Conservation (phyloP, 2,329 filamentous ascomycete species). For the Phaeosphaeria sp. region DNA sequence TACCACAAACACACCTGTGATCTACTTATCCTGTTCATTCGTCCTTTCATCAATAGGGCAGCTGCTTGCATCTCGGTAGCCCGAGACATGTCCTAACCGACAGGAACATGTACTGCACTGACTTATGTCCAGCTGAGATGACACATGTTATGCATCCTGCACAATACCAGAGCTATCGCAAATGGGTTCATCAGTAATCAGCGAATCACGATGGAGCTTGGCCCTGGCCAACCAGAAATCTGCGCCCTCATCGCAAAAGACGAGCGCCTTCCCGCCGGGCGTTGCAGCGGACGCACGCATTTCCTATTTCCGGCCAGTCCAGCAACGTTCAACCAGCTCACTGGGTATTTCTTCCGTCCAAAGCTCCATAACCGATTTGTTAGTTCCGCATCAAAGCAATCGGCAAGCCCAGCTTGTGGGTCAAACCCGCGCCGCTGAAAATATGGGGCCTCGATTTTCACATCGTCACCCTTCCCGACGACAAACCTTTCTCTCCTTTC, state of each 20-base stretch:
- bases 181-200: background rate
- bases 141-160: background rate
- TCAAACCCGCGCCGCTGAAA: constrained; percentile 13
- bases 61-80: background rate
- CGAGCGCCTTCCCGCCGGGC: background rate
- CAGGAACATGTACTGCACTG: background rate
- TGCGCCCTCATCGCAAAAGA: background rate
- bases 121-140: background rate
- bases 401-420: constrained; percentile 9
- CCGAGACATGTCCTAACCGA: background rate
- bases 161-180: background rate
- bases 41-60: too few species aligned
- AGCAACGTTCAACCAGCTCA: constrained; percentile 6
- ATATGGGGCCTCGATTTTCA: constrained; percentile 12
- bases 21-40: too few species aligned
- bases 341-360: constrained; percentile 7
- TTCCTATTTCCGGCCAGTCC: constrained; percentile 24
- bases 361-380: constrained; percentile 15
- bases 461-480: constrained; percentile 8
- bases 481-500: background rate
- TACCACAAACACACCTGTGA: too few species aligned
- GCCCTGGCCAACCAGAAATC: background rate
- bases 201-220: background rate
- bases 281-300: background rate
- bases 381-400: constrained; percentile 4